phyloP scores from a whole-genome alignment of 2,329 filamentous ascomycete genomes.

The Epichloe uncinata region DNA sequence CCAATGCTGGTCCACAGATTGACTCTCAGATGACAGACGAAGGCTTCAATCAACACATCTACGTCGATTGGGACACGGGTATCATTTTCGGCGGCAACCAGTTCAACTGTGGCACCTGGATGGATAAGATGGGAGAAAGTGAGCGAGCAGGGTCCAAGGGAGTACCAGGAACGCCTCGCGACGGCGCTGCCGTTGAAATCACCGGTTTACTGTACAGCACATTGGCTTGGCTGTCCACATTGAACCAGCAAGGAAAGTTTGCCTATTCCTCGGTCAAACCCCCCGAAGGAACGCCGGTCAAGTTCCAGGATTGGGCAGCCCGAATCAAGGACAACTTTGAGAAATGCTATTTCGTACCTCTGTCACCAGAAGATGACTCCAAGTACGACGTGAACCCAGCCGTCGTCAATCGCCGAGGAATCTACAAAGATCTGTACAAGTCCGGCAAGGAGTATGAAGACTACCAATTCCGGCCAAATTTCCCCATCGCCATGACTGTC shows the following conservation, averaged over 20 bases:
- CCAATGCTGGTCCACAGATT: slow-evolving; percentile 78
- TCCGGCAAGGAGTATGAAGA: slow-evolving; percentile 95
- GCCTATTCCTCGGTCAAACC: slow-evolving; percentile 60
- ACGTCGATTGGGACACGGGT: slow-evolving; percentile 80
- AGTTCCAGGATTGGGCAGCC: slow-evolving; percentile 65
- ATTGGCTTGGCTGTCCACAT: slow-evolving; percentile 60
- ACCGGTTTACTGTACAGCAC: slow-evolving; percentile 87
- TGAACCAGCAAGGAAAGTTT: slow-evolving; percentile 58
- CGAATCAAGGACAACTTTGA: slow-evolving; percentile 81
- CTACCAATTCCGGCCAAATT: slow-evolving; percentile 91
- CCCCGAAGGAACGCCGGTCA: slow-evolving; percentile 45
- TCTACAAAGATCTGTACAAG: slow-evolving; percentile 94
- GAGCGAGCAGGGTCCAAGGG: slow-evolving; percentile 83
- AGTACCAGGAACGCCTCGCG: slow-evolving; percentile 87
- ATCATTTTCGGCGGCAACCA: slow-evolving; percentile 92
- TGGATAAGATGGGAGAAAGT: slow-evolving; percentile 99
- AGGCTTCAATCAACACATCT: slow-evolving; percentile 84
- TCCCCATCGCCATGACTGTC: slow-evolving; percentile 88
- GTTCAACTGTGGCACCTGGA: slow-evolving; percentile 94
- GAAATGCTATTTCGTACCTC: slow-evolving; percentile 77
- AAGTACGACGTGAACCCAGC: slow-evolving; percentile 68
- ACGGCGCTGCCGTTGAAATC: slow-evolving; percentile 91
- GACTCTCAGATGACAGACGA: slow-evolving; percentile 88
- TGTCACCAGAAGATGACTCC: slow-evolving; percentile 52
- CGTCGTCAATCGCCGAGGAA: slow-evolving; percentile 79